A percentile compares a stretch with the other conserved stretches of the same genome.
phyloP scores from a whole-genome alignment of 352 stramenopile genomes.

The Thraustochytrium striatum region DNA sequence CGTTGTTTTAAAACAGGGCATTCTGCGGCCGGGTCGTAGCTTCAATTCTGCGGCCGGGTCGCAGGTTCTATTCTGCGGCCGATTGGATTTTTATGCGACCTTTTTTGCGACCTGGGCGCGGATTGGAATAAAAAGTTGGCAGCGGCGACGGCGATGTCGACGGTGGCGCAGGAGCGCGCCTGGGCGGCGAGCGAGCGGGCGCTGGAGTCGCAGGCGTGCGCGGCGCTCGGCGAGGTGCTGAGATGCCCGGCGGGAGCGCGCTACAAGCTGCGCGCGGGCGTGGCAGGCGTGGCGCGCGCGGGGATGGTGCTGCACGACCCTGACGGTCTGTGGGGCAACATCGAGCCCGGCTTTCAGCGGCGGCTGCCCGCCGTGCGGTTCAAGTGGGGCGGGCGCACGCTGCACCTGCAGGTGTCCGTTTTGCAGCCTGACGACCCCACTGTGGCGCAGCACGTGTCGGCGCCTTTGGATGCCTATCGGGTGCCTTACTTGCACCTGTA shows the following conservation, averaged over 20 bases:
- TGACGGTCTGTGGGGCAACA: background rate
- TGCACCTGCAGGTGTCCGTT: background rate
- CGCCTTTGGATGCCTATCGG: conserved; percentile 12
- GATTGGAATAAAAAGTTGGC: no score
- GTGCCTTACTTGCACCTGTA: conserved; percentile 37
- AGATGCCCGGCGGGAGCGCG: background rate
- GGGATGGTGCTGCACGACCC: conserved; percentile 15
- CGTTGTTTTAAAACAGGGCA: no score
- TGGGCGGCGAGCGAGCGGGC: background rate
- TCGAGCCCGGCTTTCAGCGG: conserved; percentile 1
- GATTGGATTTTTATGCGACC: no score
- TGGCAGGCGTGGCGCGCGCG: background rate
- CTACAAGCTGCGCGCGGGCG: background rate
- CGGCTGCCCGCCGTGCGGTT: background rate
- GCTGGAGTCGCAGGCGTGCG: no score
- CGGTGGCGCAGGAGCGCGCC: background rate
- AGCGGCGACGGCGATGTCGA: background rate
- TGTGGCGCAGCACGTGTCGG: conserved; percentile 18
- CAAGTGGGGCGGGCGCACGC: conserved; percentile 5
- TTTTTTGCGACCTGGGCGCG: no score
- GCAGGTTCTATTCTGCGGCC: no score
- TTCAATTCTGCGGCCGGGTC: no score
- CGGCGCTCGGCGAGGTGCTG: no score
- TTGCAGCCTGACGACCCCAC: background rate
- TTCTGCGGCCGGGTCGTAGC: no score